Conservation (phyloP, 805 yeast genomes). For the Suhomyces xylopsoci region DNA sequence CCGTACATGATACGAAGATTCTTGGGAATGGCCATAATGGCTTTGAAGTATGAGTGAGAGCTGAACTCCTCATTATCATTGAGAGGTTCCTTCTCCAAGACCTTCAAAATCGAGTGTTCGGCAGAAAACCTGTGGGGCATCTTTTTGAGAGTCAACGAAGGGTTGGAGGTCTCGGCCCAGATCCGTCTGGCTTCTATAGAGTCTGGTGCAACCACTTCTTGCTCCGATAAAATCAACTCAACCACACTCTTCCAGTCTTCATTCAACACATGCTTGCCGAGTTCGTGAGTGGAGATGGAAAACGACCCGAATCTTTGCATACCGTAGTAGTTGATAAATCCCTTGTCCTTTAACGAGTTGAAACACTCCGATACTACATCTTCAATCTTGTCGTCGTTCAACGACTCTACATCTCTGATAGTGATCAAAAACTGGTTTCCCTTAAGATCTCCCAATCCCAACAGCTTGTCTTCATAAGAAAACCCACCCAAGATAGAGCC, state of each 20-base stretch:
- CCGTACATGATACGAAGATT: constrained; percentile 92
- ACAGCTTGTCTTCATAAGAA: constrained; percentile 55
- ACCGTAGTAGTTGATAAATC: constrained; percentile 95
- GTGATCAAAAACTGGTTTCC: constrained; percentile 91
- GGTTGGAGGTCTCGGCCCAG: constrained; percentile 74
- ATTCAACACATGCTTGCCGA: constrained; percentile 70
- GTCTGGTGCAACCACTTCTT: constrained; percentile 77
- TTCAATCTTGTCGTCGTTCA: constrained; percentile 34
- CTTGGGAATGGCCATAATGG: constrained; percentile 86
- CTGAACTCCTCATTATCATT: constrained; percentile 43
- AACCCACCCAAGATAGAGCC: constrained; percentile 83
- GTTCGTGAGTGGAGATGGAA: constrained; percentile 82
- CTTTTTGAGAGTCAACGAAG: constrained; percentile 57
- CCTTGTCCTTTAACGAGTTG: constrained; percentile 55
- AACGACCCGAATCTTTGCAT: constrained; percentile 98
- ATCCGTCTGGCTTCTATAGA: constrained; percentile 77
- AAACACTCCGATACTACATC: constrained; percentile 52
- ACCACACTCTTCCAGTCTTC: constrained; percentile 80
- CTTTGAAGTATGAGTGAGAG: constrained; percentile 62
- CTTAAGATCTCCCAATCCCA: constrained; percentile 75
- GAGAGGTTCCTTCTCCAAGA: constrained; percentile 51
- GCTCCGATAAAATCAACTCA: constrained; percentile 78
- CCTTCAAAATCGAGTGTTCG: constrained; percentile 67
- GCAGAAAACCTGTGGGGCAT: constrained; percentile 92
- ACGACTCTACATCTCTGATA: constrained; percentile 63